Evolutionary conservation across 2,329 filamentous ascomycete species (phyloP), one percentile per base, ranked within the genome.

Genomic region (Aspergillus costaricaensis): DNA sequence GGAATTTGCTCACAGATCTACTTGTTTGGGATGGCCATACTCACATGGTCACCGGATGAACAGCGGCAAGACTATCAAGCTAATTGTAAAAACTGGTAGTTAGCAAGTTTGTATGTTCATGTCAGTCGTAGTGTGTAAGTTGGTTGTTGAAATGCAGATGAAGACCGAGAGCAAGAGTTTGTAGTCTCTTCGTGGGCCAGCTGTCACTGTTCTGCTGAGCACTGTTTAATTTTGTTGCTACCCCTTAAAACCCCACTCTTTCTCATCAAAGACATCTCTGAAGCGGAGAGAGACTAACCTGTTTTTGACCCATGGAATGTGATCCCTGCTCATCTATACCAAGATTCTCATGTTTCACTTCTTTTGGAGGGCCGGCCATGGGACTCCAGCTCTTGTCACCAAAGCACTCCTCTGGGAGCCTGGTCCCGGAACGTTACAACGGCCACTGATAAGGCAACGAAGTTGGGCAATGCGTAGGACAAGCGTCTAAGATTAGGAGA

Each of bases 371-470:
- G 15, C n/a, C n/a, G 27, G 32, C 47, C 47, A 32, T 17, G 15
- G 25, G 0, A 17, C 5, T 50, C 12, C 17, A 9, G 17, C 47
- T 30, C 15, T 30, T 32, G 7, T 17, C 25, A 25, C 25, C 47
- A 32, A 30, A 30, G 25, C n/a, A 19, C 23, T 6, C 25, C 5
- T 19, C 15, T 30, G 47, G 25, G 25, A 50, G n/a, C 25, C 39
- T 74, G 66, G 77, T 82, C 68, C 78, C 69, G 61, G 73, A 72
- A 68, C 77, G 74, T 23, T 75, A 72, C 36, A 71, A 72, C 9
- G 53, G 23, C 41, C 53, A 47, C 53, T 47, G 53, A 55, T 47
- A 55, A 55, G 53, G 53, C 53, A 47, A 60, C 43, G 52, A 50
- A 49, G 43, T 59, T 51, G 62, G 62, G 43, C 65, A 63, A 63